Base-by-base conservation (phyloP, 2,329 filamentous ascomycete species). In the Thyridium curvatum region DNA sequence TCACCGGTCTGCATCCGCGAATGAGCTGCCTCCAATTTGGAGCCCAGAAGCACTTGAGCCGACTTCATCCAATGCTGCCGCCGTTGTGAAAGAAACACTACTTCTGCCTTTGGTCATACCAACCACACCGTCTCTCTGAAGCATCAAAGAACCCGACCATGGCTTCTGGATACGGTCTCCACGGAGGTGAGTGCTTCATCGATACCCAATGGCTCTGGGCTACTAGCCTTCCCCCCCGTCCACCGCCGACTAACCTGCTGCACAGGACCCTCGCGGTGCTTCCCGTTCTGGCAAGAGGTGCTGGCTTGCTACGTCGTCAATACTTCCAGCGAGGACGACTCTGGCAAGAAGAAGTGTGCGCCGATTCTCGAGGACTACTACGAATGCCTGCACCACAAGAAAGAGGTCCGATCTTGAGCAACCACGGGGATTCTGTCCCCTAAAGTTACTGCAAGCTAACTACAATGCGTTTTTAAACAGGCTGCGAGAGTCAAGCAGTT, bases 281-380 rank as follows among this genome's bases (percentile, higher is more conserved):
- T 95, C 73, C 87, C 90, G 60, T 98, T 96, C 79, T 98, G 93
- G 93, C 93, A 98, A 71, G 93, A 98, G 69, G 82, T 97, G 50
- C 85, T 98, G 61, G 89, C 89, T 56, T 98, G 93, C 79, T 98
- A 98, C 65, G 89, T 96, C 45, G 82, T 95, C 60, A 97, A 97
- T 71, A 88, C 88, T 40, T 77, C 75, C 49, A 71, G 84, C 48
- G 85, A 91, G 40, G 84, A 90, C 57, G 73, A 79, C 51, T 78
- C 80, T 13, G 87, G 87, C 52, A 93, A 90, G 71, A 84, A 82
- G 65, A 94, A 94, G 69, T 98, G 94, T 63, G 69, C 75, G 14
- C 83, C 86, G 13, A 77, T 81, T 4, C 73, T 97, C 50, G 93
- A 98, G 63, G 93, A 98, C 62, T 98, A 98, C 72, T 94, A 96